Base-by-base conservation (phyloP, 306 rosid species). In the Alnus glutinosa region DNA sequence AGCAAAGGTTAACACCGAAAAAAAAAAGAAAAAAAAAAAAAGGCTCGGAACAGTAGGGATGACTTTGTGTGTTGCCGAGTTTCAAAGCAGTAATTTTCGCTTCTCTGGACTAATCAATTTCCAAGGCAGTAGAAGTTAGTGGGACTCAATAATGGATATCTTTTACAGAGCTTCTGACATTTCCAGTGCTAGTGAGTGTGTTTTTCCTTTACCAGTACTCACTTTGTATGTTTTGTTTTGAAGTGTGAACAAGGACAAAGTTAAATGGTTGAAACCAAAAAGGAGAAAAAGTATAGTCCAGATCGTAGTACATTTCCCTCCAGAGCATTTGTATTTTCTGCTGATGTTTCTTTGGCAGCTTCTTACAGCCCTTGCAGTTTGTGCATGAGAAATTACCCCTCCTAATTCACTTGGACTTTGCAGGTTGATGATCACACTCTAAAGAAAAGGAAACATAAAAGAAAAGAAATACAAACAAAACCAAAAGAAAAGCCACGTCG, bases 121-220 rank as follows among this genome's bases (percentile, higher is more conserved):
- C 88, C 88, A 75, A 85, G 70, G 78, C 78, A 46, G 37, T 70
- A 84, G 55, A 70, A 63, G 28, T 76, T 37, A 49, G 68, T 61
- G 70, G 70, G 37, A 32, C 32, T 58, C 64, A 9, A 9, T 23
- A 23, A 23, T 23, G 0, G 30, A 10, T 49, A 64, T 37, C 73
- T 49, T 64, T 63, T 36, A 4, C 73, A 48, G 66, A 67, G 54
- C 19, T 36, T 70, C 16, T 59, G 30, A 19, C 59, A 59, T 71
- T 30, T 19, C 37, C 9, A 2, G n/a, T 42, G 1, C 46, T 6
- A 42, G 44, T 0, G 10, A 19, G 3, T 10, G 28, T 12, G 18
- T 1, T 71, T 30, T 71, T 49, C 15, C 2, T 72, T 48, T 13
- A 48, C 57, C 3, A 19, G 34, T 71, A 2, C 57, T 48, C 44